Evolutionary conservation across 192 early-diverging fungal genomes (phyloP).

Genomic region (Entomortierella lignicola): DNA sequence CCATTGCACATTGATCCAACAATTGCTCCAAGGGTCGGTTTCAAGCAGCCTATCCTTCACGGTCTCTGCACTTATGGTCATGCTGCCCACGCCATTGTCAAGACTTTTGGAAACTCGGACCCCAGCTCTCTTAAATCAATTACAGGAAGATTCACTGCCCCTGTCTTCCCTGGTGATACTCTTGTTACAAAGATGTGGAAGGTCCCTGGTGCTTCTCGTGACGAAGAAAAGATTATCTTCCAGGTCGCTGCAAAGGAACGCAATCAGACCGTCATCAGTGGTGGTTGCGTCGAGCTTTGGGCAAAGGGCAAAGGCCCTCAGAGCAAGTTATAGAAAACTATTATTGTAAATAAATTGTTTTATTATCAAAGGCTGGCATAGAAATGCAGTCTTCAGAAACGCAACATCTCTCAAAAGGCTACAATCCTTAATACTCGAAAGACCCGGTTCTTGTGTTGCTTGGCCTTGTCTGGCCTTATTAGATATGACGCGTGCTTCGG

Average conservation of each 20-base stretch:
- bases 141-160: slow-evolving; percentile 72
- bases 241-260: slow-evolving; percentile 68
- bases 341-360: too few species aligned
- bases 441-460: too few species aligned
- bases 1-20: slow-evolving; percentile 79
- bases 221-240: slow-evolving; percentile 66
- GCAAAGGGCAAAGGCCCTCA: slow-evolving; percentile 25
- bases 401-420: too few species aligned
- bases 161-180: slow-evolving; percentile 82
- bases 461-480: too few species aligned
- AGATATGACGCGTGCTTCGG: too few species aligned
- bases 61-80: slow-evolving; percentile 74
- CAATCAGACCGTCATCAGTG: slow-evolving; percentile 68
- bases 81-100: slow-evolving; percentile 69
- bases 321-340: slow-evolving; percentile 52
- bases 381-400: too few species aligned
- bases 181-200: slow-evolving; percentile 80
- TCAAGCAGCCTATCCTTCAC: slow-evolving; percentile 79
- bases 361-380: too few species aligned
- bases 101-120: slow-evolving; percentile 65
- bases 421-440: too few species aligned
- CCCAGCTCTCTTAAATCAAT: slow-evolving; percentile 69
- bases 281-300: slow-evolving; percentile 64
- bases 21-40: slow-evolving; percentile 74
- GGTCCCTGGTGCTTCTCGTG: slow-evolving; percentile 54